Percentiles rank a stretch among this genome's conserved stretches.
phyloP scores from a whole-genome alignment of 2,329 filamentous ascomycete species.

The Colletotrichum sp. region DNA sequence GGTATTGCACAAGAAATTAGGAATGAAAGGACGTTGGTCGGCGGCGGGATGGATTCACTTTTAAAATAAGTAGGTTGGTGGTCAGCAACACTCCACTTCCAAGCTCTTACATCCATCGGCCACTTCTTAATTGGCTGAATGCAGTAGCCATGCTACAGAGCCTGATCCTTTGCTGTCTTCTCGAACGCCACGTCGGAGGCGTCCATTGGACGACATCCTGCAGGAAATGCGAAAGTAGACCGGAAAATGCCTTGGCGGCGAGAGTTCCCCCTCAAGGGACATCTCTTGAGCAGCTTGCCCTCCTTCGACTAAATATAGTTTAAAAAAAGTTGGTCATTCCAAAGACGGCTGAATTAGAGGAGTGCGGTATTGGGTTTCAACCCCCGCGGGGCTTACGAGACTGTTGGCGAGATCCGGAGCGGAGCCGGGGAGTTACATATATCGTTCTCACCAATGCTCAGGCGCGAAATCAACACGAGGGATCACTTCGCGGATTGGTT shows the following conservation, averaged over 20 bases:
- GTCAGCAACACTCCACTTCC: neutral
- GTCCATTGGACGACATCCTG: neutral
- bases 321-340: fast-evolving
- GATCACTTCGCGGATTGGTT: no score
- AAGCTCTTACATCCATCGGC: neutral
- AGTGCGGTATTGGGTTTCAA: no score
- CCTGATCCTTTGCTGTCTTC: neutral
- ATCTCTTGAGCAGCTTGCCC: fast-evolving
- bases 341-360: no score
- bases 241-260: neutral
- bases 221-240: fast-evolving
- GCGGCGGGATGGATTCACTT: no score
- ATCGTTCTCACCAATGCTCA: no score
- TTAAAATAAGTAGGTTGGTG: no score
- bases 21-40: neutral
- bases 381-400: no score
- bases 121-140: neutral
- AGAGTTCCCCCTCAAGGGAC: fast-evolving
- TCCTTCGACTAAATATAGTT: fast-evolving
- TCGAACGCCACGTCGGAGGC: neutral
- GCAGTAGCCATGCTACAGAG: fast-evolving
- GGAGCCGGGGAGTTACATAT: no score
- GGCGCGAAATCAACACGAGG: no score
- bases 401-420: no score
- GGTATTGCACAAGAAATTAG: neutral